Evolutionary conservation across 306 rosid genomes (phyloP), one percentile per base, ranked within the genome.

Genomic region (Senna tora): DNA sequence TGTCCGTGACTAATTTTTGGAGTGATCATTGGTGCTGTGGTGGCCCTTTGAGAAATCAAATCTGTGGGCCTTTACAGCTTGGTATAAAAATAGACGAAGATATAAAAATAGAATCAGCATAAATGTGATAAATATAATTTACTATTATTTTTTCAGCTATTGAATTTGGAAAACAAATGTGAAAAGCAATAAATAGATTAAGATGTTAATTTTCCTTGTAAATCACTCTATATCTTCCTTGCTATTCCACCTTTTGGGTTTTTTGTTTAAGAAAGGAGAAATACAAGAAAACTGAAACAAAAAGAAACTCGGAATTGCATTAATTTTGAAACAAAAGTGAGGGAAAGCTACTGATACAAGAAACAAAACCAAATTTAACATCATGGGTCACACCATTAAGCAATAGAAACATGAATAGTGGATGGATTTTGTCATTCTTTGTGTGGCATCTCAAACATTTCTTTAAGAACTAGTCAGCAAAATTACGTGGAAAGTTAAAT

Each of bases 391-490:
- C 38, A 25, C 30, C 30, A 25, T 25, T 25, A 1, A 25, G 30
- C 43, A 15, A 65, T 50, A 75, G 60, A 25, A 13, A 17, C 36
- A 56, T 58, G 57, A 75, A 42, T n/a, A 71, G 30, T n/a, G 60
- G 49, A 59, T 32, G 11, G 21, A 55, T 39, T 53, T 41, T 20
- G 34, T 32, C 61, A 25, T 25, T 32, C 61, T 1, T 25, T 25
- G 30, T 25, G 2, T 1, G 72, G 51, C 41, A 45, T 33, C 51
- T 58, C 66, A 59, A 43, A 62, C 43, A 69, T 74, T 20, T 55
- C 28, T 55, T 32, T 14, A 55, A 21, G 70, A 69, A 63, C 66
- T 71, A 17, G 22, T 45, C 58, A 32, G 41, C 64, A 77, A 72
- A 51, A 43, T 65, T 17, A 53, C 36, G 43, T 12, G 30, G 46